phyloP scores from a whole-genome alignment of 257 asterid genomes.

The Nicotiana otophora region DNA sequence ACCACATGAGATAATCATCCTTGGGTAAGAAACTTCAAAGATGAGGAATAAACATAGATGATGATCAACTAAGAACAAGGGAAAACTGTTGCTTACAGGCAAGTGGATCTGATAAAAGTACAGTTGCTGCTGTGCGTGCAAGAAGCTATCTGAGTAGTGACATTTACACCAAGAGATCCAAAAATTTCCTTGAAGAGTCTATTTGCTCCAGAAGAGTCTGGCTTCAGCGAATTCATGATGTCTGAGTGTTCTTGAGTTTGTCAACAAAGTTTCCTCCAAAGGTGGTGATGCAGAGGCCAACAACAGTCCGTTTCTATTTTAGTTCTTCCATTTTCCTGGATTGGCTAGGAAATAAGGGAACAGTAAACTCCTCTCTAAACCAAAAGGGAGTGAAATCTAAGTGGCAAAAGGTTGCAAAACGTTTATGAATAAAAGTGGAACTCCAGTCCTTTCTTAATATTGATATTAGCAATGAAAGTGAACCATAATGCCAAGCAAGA shows the following conservation, averaged over 20 bases:
- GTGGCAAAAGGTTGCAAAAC: neutral
- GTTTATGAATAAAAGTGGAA: neutral
- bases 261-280: conserved; percentile 7
- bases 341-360: neutral
- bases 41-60: neutral
- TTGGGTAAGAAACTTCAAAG: neutral
- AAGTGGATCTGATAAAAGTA: conserved; percentile 36
- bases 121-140: conserved; percentile 35
- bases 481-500: neutral
- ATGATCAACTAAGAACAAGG: conserved; percentile 5
- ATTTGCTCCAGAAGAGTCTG: conserved; percentile 59
- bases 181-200: conserved; percentile 58
- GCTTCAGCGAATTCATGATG: conserved; percentile 56
- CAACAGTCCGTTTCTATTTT: neutral
- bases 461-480: neutral
- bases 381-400: neutral
- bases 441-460: conserved; percentile 1
- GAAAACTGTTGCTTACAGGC: conserved; percentile 56
- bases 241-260: conserved; percentile 55
- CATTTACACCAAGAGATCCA: conserved; percentile 31
- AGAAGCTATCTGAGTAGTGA: conserved; percentile 22
- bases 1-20: neutral
- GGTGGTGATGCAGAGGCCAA: neutral
- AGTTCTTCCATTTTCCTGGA: neutral
- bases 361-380: neutral